Base-by-base conservation (phyloP, 495 filamentous ascomycete species). In the Symbiotaphrina buchneri region DNA sequence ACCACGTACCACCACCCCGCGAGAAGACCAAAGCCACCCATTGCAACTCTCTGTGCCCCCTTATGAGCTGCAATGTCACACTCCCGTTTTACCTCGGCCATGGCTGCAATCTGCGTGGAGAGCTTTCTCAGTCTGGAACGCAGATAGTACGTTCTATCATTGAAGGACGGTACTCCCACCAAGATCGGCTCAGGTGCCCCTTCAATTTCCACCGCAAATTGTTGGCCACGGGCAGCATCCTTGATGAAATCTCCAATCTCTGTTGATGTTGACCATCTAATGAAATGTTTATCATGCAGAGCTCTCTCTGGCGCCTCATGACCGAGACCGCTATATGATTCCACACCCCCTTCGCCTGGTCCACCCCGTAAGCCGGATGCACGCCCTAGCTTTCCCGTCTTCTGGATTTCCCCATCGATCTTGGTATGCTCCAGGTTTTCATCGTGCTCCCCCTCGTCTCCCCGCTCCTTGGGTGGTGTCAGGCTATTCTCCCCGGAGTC, bases 181-280 rank as follows among this genome's bases (percentile, higher is more conserved):
- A 64, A 58, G 49, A 93, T 72, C 43, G 82, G 68, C 8, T 59
- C 38, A 5, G 63, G 51, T 18, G 69, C 62, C 0, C 77, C 77
- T 42, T 87, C 72, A 39, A 95, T 76, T 33, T 75, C 71, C 15
- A 93, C 63, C 15, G 74, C 69, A 46, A 95, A 95, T 41, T 91
- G 79, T 28, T 74, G 59, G 0, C 71, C 74, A 0, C 80, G 61
- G 3, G 83, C 74, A 0, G 85, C 84, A 42, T 93, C 85, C 3
- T 81, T 77, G 37, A 95, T 81, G 49, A 95, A 95, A 52, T 94
- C 84, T 6, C 84, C 85, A 18, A 95, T 71, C 41, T 94, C 85
- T 6, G 84, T 93, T 10, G 69, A 71, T 23, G 68, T 65, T 13
- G 75, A 82, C 85, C 85, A 95, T n/a, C 82, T 75, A 0, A 92